Evolutionary conservation across 805 yeast species (phyloP).

Genomic region (Starmerella tilneyi): DNA sequence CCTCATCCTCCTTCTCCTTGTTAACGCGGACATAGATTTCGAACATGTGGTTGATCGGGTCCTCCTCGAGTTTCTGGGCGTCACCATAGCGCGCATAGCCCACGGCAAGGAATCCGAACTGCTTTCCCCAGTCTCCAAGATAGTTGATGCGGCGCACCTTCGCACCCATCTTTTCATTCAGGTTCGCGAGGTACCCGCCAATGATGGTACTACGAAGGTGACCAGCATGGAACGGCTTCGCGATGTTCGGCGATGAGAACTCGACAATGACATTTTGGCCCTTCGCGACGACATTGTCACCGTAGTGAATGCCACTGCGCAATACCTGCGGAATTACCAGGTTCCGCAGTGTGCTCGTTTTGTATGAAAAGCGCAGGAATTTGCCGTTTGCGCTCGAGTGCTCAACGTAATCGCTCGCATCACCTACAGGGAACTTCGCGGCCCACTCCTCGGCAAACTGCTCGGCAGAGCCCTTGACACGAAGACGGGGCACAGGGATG

Average conservation of each 20-base stretch:
- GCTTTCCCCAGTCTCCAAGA: constrained; percentile 99
- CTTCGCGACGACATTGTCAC: constrained; percentile 61
- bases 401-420: constrained; percentile 49
- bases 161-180: constrained; percentile 87
- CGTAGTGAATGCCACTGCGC: constrained; percentile 50
- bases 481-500: constrained; percentile 81
- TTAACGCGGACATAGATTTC: constrained; percentile 86
- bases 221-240: constrained; percentile 99
- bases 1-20: constrained; percentile 58
- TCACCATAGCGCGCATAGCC: constrained; percentile 82
- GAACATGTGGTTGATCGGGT: constrained; percentile 90
- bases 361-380: constrained; percentile 80
- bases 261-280: constrained; percentile 70
- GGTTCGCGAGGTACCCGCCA: constrained; percentile 87
- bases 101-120: constrained; percentile 89
- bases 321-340: constrained; percentile 63
- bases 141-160: constrained; percentile 87
- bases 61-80: constrained; percentile 55
- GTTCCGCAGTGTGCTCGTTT: constrained; percentile 53
- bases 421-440: constrained; percentile 47
- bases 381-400: constrained; percentile 78
- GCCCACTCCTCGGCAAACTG: constrained; percentile 70
- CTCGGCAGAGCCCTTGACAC: constrained; percentile 76
- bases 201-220: constrained; percentile 95
- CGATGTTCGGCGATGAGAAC: constrained; percentile 95